Evolutionary conservation across 2,329 filamentous ascomycete genomes (phyloP), one percentile per base, ranked within the genome.

Genomic region (Didymella lethalis): DNA sequence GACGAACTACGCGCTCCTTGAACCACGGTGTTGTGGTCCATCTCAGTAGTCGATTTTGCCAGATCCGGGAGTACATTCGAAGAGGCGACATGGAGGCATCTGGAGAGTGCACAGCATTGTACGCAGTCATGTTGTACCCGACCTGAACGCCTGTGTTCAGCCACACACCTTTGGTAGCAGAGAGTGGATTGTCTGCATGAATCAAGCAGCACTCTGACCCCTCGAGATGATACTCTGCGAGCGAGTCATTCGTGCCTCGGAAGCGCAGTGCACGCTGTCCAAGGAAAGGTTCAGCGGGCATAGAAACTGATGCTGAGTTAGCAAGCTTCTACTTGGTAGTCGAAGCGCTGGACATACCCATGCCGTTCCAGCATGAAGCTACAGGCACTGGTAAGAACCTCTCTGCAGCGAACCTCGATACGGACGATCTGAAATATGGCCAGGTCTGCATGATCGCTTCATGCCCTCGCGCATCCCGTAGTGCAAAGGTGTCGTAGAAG

Each of bases 201-300:
- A 92, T 87, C 51, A 93, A 84, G 75, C 91, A 93, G 79, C 90
- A 93, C 76, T 93, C 90, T 14, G 87, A 90, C n/a, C 83, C 90
- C 75, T 93, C 91, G 26, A 93, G 80, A 69, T 91, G 89, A 26
- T 79, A 69, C 3, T 65, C 58, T 0, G 83, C 82, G 1, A 94
- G 83, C 4, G 82, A 83, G 68, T 91, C 88, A 0, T 85, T 71
- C 23, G 90, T 81, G 4, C 83, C 88, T 10, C 89, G 85, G 74
- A 91, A 91, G n/a, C 78, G 80, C 0, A 91, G 79, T 0, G 76
- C 69, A 2, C 71, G 45, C 34, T 64, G 25, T 62, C 58, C 66
- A 57, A 68, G 16, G 47, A 74, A 74, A 6, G 69, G 65, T 8
- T 62, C 51, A 4, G 64, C 63, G 4, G 68, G 66, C 69, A 73